These are phyloP conservation scores for Colletotrichum somersetense DNA, from an alignment of 2,329 filamentous ascomycete species.

Conservation along the genomic window DNA sequence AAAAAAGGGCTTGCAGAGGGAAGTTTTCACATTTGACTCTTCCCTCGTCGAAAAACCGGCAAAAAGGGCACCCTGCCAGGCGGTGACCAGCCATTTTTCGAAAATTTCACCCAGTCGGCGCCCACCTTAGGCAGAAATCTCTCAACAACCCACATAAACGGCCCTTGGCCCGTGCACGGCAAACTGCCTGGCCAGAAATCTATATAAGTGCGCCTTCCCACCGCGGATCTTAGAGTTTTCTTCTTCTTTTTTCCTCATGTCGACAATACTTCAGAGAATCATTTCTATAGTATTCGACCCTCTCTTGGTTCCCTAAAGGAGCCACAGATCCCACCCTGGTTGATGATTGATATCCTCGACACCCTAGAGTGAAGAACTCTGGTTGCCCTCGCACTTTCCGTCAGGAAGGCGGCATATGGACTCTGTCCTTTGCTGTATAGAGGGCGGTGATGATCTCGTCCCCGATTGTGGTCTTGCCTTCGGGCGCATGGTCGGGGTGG, in stretches of 20 bases:
- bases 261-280: conserved; percentile 84
- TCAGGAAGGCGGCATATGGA: conserved; percentile 68
- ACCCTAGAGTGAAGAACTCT: conserved; percentile 86
- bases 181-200: background rate
- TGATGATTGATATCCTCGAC: conserved; percentile 92
- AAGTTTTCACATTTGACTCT: background rate
- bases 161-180: conserved; percentile 19
- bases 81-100: conserved; percentile 32
- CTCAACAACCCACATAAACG: background rate
- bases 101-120: conserved; percentile 21
- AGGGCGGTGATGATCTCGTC: conserved; percentile 94
- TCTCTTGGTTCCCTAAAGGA: conserved; percentile 92
- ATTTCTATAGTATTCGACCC: conserved; percentile 98
- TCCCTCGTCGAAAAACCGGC: conserved; percentile 19
- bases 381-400: conserved; percentile 71
- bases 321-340: conserved; percentile 96
- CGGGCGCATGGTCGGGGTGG: conserved; percentile 83
- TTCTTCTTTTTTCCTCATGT: conserved; percentile 67
- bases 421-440: conserved; percentile 71
- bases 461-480: conserved; percentile 79
- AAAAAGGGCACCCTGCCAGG: background rate
- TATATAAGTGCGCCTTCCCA: conserved; percentile 57
- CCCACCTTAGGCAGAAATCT: conserved; percentile 27
- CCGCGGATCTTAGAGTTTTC: conserved; percentile 51
- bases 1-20: background rate